Evolutionary conservation across 371 early-diverging fungal genomes (phyloP), one percentile per base, ranked within the genome.

Genomic region (Circinella minor): DNA sequence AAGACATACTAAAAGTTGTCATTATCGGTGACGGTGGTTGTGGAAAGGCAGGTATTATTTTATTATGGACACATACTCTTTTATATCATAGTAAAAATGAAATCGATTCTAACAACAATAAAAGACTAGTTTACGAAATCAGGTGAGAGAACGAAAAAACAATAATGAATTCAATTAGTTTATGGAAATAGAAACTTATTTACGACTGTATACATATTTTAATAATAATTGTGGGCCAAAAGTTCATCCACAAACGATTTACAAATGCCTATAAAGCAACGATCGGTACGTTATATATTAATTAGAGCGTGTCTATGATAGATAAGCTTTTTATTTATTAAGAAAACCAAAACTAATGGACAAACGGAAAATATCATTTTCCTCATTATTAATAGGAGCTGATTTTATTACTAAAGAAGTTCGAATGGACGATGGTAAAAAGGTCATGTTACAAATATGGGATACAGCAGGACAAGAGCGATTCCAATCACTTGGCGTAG

Each of bases 231-330:
- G 27, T 27, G 27, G 34, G 61, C 36, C 14, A 3, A 14, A 66
- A 96, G 87, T 98, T 94, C 78, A 94, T 98, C 65, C 95, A 94
- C 80, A 92, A 89, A 65, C 90, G 93, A 68, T 99, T 99, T 82
- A 94, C 92, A 71, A 94, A 91, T 71, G 93, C 95, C 76, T 98
- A 99, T 89, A 96, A 98, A 81, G 96, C 97, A 14, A 99, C 99
- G 18, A 98, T 99, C 71, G 99, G 99, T 76, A 68, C 34, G n/a
- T 27, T 62, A 51, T 51, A 51, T 5, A 51, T n/a, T 4, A 13
- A 51, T 17, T 2, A n/a, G 15, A n/a, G 27, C 27, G 27, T 27
- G 27, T 27, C 27, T 27, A 2, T 27, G 27, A 1, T 2, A 27
- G 27, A 27, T 27, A 27, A 27, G 27, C 27, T 0, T 27, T 27